phyloP scores from a whole-genome alignment of 352 stramenopile genomes.

The Pythium sp. region DNA sequence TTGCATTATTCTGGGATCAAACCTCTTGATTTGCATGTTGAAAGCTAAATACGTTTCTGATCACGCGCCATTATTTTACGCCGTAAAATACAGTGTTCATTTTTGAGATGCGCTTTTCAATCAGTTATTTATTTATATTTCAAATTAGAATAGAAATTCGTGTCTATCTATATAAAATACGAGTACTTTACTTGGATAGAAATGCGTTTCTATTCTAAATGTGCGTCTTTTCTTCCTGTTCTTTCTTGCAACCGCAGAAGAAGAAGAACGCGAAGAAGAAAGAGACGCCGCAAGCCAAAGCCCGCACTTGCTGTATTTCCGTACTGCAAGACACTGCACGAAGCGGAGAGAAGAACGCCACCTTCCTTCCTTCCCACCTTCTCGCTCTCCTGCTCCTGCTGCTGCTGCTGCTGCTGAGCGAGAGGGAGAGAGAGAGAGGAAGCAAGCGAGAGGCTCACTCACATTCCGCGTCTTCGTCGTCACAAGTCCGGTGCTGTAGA shows the following conservation, averaged over 20 bases:
- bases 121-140: not conserved
- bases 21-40: not conserved
- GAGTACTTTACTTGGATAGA: not conserved
- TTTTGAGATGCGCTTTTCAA: not conserved
- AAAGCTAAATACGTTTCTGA: not conserved
- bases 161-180: not conserved
- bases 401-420: not conserved
- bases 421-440: not conserved
- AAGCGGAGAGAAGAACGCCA: conserved; percentile 3
- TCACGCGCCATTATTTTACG: not conserved
- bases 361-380: not conserved
- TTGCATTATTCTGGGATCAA: not conserved
- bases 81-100: not conserved
- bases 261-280: conserved; percentile 5
- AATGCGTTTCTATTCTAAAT: not conserved
- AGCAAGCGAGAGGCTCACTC: not conserved
- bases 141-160: not conserved
- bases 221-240: not conserved
- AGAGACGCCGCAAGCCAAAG: not conserved
- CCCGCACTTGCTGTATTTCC: not conserved
- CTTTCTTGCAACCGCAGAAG: not conserved
- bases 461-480: not conserved
- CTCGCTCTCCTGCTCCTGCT: not conserved
- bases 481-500: not conserved
- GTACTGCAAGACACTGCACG: not conserved